A percentile compares a stretch with the other conserved stretches of the same genome.
phyloP scores from a whole-genome alignment of 169 alveolate species.

The Cryptosporidium sp. region DNA sequence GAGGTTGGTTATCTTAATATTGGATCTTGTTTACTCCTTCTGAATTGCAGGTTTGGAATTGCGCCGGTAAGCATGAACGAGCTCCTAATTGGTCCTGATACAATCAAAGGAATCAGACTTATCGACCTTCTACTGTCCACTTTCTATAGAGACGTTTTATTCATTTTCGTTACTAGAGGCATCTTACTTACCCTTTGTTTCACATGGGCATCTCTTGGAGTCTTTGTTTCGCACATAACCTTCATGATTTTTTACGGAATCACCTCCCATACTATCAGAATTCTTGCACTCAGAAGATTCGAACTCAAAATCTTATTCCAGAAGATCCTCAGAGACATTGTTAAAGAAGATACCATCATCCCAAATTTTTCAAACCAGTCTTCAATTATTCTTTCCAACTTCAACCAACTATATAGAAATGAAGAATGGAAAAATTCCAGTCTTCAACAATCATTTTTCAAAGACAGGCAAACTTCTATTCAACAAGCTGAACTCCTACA shows the following conservation, averaged over 20 bases:
- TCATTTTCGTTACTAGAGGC: slow-evolving; percentile 64
- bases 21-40: slow-evolving; percentile 61
- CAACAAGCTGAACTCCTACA: slow-evolving; percentile 31
- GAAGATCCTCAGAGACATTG: slow-evolving; percentile 46
- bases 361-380: slow-evolving; percentile 8
- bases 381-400: not conserved
- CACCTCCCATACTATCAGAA: slow-evolving; percentile 68
- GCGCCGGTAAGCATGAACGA: slow-evolving; percentile 77
- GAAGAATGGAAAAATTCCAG: slow-evolving; percentile 48
- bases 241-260: slow-evolving; percentile 65
- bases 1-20: slow-evolving; percentile 64
- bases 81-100: slow-evolving; percentile 78
- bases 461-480: not conserved
- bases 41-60: slow-evolving; percentile 70
- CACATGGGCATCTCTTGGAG: slow-evolving; percentile 76
- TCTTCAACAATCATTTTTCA: slow-evolving; percentile 16
- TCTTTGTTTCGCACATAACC: slow-evolving; percentile 65
- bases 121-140: slow-evolving; percentile 70
- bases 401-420: slow-evolving; percentile 10
- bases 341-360: slow-evolving; percentile 33
- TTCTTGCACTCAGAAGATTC: slow-evolving; percentile 75
- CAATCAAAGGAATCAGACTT: slow-evolving; percentile 71
- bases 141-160: slow-evolving; percentile 62
- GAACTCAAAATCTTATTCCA: slow-evolving; percentile 76
- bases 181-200: slow-evolving; percentile 72